Evolutionary conservation across 331 rosid species (phyloP).

Genomic region (Saraca asoca): DNA sequence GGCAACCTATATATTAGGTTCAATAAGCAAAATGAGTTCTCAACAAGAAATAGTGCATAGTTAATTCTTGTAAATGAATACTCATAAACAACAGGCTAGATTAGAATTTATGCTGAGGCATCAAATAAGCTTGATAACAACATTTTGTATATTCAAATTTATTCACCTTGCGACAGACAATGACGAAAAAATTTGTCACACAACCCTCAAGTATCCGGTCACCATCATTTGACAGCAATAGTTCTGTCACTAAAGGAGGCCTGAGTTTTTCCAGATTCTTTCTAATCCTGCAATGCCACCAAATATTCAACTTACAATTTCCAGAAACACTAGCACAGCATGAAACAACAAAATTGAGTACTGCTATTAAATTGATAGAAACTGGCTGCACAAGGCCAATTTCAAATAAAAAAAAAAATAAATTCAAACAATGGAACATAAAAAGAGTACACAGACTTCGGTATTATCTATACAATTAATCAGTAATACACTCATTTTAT

Average conservation of each 20-base stretch:
- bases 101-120: conserved; percentile 13
- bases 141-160: background rate
- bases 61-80: background rate
- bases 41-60: too few species aligned
- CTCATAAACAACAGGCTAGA: background rate
- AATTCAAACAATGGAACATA: conserved; percentile 14
- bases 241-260: conserved; percentile 80
- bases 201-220: conserved; percentile 85
- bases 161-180: conserved; percentile 74
- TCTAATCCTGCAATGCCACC: conserved; percentile 58
- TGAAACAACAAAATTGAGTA: conserved; percentile 8
- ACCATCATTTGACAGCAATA: conserved; percentile 78
- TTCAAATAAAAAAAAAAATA: conserved; percentile 6
- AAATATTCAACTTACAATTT: conserved; percentile 20
- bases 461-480: background rate
- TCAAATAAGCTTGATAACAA: background rate
- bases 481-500: conserved; percentile 2
- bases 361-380: conserved; percentile 11
- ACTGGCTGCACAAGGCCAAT: background rate
- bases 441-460: background rate
- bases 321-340: conserved; percentile 23
- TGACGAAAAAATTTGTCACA: conserved; percentile 74
- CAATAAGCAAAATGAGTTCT: background rate
- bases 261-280: conserved; percentile 75
- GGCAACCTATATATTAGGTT: conserved; percentile 8